Evolutionary conservation across 257 asterid species (phyloP).

Genomic region (Nicotiana obtusifolia): DNA sequence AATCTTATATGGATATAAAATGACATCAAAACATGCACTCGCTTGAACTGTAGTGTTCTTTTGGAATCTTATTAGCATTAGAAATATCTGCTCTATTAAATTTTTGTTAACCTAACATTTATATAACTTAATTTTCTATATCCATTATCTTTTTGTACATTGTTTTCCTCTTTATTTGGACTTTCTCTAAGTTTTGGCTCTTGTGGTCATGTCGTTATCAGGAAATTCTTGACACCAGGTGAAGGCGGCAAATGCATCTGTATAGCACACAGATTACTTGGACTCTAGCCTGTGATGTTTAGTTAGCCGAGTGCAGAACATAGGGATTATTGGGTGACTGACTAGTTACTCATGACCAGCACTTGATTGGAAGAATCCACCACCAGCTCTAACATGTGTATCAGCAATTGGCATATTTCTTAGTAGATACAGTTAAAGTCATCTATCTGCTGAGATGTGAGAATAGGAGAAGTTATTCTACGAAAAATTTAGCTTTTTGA

Average conservation of each 20-base stretch:
- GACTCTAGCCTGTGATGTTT: not conserved
- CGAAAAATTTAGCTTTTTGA: constrained; percentile 13
- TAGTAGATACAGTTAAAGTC: not conserved
- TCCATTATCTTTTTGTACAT: not conserved
- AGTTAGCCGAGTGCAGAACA: not conserved
- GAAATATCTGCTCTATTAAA: not conserved
- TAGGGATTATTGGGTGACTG: not conserved
- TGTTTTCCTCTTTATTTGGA: constrained; percentile 2
- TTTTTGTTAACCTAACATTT: not conserved
- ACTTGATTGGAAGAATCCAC: not conserved
- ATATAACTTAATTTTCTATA: not conserved
- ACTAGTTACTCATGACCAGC: not conserved
- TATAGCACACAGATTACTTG: not conserved
- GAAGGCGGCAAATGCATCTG: not conserved
- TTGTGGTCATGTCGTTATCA: not conserved
- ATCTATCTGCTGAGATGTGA: not conserved
- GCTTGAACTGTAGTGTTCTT: not conserved
- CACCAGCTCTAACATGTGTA: not conserved
- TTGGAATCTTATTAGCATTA: not conserved
- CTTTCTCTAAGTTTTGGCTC: not conserved
- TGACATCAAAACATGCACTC: not conserved
- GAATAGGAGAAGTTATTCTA: constrained; percentile 20
- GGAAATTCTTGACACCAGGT: not conserved
- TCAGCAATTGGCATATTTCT: not conserved
- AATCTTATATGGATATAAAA: not conserved